Evolutionary conservation across 805 yeast species (phyloP).

Genomic region (Ascoidea tarda): DNA sequence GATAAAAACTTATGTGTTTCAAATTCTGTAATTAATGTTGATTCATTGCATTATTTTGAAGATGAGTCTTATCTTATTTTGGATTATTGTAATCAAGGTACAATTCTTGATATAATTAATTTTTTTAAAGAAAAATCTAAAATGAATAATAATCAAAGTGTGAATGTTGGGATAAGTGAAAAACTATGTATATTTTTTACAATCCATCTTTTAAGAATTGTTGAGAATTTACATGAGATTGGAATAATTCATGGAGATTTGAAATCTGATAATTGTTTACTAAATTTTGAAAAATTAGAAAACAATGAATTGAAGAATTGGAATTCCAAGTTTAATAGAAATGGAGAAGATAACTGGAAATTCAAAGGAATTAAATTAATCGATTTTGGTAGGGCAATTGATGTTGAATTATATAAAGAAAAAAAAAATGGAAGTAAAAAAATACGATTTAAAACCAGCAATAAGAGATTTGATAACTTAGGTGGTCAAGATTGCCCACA

Average conservation of each 20-base stretch:
- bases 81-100: constrained; percentile 57
- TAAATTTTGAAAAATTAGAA: constrained; percentile 27
- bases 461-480: not conserved
- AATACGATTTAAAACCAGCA: not conserved
- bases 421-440: constrained; percentile 33
- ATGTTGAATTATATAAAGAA: constrained; percentile 36
- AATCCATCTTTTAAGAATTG: constrained; percentile 42
- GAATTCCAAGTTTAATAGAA: constrained; percentile 2
- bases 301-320: constrained; percentile 3
- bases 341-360: constrained; percentile 15
- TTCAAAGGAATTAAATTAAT: constrained; percentile 46
- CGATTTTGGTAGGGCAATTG: constrained; percentile 76
- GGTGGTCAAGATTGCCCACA: constrained; percentile 56
- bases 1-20: constrained; percentile 11
- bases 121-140: constrained; percentile 17
- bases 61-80: constrained; percentile 61
- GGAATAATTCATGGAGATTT: constrained; percentile 77
- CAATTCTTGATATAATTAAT: constrained; percentile 56
- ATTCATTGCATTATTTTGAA: constrained; percentile 35
- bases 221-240: constrained; percentile 46
- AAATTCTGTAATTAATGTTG: constrained; percentile 32
- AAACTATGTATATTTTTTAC: constrained; percentile 46
- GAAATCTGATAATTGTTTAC: constrained; percentile 79
- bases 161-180: constrained; percentile 36
- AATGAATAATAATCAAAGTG: constrained; percentile 10